A percentile compares a stretch with the other conserved stretches of the same genome.
Evolutionary conservation across 352 stramenopile species (phyloP).

Genomic region (Pythium inflatum): DNA sequence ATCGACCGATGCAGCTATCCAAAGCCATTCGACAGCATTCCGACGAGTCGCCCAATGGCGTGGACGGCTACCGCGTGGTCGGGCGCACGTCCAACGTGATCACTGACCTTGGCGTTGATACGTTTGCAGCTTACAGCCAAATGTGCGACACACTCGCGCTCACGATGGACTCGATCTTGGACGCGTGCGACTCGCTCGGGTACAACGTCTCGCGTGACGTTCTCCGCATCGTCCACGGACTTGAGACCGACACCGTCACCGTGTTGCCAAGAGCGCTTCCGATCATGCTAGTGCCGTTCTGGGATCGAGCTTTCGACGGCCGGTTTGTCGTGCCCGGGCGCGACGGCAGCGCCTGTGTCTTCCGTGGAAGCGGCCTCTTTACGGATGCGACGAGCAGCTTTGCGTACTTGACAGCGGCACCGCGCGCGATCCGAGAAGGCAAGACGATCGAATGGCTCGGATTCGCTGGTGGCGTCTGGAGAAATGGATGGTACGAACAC

Average conservation of each 20-base stretch:
- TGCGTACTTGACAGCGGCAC: neutral
- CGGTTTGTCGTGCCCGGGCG: slow-evolving; percentile 24
- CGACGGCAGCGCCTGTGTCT: slow-evolving; percentile 36
- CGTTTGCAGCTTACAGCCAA: too few species aligned
- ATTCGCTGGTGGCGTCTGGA: slow-evolving; percentile 19
- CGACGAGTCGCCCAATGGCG: too few species aligned
- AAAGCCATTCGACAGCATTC: neutral
- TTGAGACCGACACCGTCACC: neutral
- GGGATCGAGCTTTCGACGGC: slow-evolving; percentile 23
- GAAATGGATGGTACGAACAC: slow-evolving; percentile 51
- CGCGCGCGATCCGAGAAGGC: slow-evolving; percentile 17
- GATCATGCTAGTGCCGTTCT: slow-evolving; percentile 37
- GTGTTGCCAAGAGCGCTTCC: slow-evolving; percentile 26
- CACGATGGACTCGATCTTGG: slow-evolving; percentile 19
- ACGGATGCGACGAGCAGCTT: neutral
- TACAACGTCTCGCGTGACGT: slow-evolving; percentile 35
- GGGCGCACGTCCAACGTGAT: too few species aligned
- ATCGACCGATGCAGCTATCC: slow-evolving; percentile 36
- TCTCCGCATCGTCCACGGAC: slow-evolving; percentile 29
- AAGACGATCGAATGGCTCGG: slow-evolving; percentile 14
- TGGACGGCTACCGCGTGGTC: too few species aligned
- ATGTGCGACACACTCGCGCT: slow-evolving; percentile 21
- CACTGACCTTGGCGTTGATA: too few species aligned
- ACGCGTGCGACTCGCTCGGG: slow-evolving; percentile 19
- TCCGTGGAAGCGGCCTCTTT: slow-evolving; percentile 26